Evolutionary conservation across 345 rosid genomes (phyloP).

Genomic region (Citrus unshiu): DNA sequence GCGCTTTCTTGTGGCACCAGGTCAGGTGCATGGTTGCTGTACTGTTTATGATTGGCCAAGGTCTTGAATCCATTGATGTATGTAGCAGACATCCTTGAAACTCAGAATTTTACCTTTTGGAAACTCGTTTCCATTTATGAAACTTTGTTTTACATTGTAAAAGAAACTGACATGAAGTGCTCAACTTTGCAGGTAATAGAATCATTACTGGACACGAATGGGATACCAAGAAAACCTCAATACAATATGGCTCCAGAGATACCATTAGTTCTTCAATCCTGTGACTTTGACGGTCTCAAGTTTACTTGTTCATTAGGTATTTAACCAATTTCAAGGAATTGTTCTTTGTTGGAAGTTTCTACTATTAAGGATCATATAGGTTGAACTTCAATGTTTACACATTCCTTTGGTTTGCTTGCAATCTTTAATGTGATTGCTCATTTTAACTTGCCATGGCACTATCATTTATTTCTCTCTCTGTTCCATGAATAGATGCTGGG

Average conservation of each 20-base stretch:
- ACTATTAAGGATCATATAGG: background rate
- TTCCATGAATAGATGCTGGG: slow-evolving; percentile 47
- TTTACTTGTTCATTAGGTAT: slow-evolving; percentile 81
- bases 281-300: slow-evolving; percentile 66
- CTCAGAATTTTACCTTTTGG: background rate
- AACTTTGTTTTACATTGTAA: background rate
- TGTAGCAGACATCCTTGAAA: slow-evolving; percentile 24
- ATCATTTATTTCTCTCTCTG: background rate
- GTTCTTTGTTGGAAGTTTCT: background rate
- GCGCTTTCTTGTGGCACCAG: slow-evolving; percentile 96
- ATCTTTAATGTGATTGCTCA: background rate
- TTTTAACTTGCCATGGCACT: slow-evolving; percentile 4
- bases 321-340: background rate
- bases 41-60: slow-evolving; percentile 84
- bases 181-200: slow-evolving; percentile 55
- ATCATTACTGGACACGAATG: slow-evolving; percentile 55
- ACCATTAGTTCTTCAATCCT: slow-evolving; percentile 76
- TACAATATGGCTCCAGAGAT: slow-evolving; percentile 77
- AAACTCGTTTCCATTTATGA: background rate
- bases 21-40: slow-evolving; percentile 91
- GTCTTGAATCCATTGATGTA: slow-evolving; percentile 77
- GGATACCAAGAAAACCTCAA: slow-evolving; percentile 74
- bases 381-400: background rate
- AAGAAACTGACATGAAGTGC: slow-evolving; percentile 4
- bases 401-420: background rate